Evolutionary conservation across 2,329 filamentous ascomycete genomes (phyloP), one percentile per base, ranked within the genome.

Genomic region (Aspergillus eucalypticola): DNA sequence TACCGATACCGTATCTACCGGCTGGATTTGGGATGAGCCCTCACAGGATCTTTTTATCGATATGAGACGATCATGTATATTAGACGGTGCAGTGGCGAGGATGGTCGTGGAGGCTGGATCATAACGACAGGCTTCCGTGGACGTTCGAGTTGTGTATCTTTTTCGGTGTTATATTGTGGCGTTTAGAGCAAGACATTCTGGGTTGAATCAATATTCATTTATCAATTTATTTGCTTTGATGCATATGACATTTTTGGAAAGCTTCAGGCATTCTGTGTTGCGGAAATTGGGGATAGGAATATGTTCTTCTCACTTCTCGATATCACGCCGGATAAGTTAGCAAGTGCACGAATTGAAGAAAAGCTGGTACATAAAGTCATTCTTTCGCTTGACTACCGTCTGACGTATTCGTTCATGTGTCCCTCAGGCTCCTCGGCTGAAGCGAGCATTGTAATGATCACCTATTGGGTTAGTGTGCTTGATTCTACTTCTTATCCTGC

Each of bases 391-490:
- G 39, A 10, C 21, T 49, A 4, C 8, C 8, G 17, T 11, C 25
- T 7, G 15, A 19, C 10, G 5, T 13, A 23, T 44, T 13, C 15
- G 21, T 25, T 10, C 17, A 8, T 19, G n/a, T 17, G 1, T 0
- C 27, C 8, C 15, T 35, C 52, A 60, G 17, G 51, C 58, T 13
- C 65, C 63, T 44, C 67, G 65, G 21, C 61, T 69, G 54, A 75
- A 76, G 1, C 73, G 70, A 38, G 70, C 69, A 35, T 63, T 68
- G 57, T 76, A 75, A 29, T 66, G 67, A 11, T 73, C 69, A 21
- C 71, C 73, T 75, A 27, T 15, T 11, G 15, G 8, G 10, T 71
- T 42, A 70, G 69, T 51, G 54, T 23, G 11, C 35, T 5, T 13
- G 5, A 21, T 15, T 21, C 39, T 23, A 8, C 15, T 23, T 15